phyloP scores from a whole-genome alignment of 257 asterid species.

The Schizonepeta tenuifolia region DNA sequence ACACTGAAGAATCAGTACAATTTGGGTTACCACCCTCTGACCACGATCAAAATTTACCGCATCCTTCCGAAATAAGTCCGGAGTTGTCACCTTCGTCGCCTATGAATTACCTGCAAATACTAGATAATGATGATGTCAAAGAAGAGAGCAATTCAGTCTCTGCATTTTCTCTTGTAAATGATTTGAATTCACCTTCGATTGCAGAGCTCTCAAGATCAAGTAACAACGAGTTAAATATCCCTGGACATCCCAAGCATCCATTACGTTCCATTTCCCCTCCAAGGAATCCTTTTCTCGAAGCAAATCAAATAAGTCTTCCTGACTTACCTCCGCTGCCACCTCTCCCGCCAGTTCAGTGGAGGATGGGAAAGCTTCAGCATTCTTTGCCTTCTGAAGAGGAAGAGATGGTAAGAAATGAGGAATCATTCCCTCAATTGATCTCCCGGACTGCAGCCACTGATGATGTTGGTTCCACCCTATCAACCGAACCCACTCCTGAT shows the following conservation, averaged over 20 bases:
- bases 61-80: constrained; percentile 29
- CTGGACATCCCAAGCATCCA: constrained; percentile 41
- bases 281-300: constrained; percentile 39
- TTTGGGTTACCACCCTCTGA: constrained; percentile 36
- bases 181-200: constrained; percentile 31
- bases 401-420: constrained; percentile 35
- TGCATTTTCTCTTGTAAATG: constrained; percentile 22
- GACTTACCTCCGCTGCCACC: constrained; percentile 94
- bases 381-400: constrained; percentile 44
- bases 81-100: constrained; percentile 38
- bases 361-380: constrained; percentile 65
- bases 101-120: constrained; percentile 33
- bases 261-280: constrained; percentile 42
- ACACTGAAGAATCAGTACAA: constrained; percentile 35
- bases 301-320: constrained; percentile 46
- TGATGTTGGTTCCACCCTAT: constrained; percentile 30
- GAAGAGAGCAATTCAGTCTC: constrained; percentile 30
- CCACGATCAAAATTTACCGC: constrained; percentile 39
- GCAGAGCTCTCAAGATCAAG: constrained; percentile 41
- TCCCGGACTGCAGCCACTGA: constrained; percentile 21
- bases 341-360: constrained; percentile 97
- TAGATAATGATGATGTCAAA: constrained; percentile 39
- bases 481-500: constrained; percentile 34
- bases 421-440: constrained; percentile 19
- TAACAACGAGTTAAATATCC: constrained; percentile 32